These are phyloP conservation scores for Bacidia gigantensis DNA, from an alignment of 495 filamentous ascomycete species.

Conservation along the genomic window DNA sequence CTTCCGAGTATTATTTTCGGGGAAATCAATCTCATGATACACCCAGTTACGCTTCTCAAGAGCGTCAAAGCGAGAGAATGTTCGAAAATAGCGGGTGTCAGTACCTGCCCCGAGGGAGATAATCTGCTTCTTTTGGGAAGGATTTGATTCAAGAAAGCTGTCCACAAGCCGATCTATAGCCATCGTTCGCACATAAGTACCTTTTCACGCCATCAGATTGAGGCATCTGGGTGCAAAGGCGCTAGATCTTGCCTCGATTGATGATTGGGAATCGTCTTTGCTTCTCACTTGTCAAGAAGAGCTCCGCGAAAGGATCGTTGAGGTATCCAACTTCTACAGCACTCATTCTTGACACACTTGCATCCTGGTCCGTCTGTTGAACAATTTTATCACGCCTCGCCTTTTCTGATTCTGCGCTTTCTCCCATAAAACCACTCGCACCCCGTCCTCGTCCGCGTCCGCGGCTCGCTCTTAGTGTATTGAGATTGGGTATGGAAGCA, in stretches of 20 bases:
- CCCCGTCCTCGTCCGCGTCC: conserved; percentile 32
- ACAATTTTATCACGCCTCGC: conserved; percentile 46
- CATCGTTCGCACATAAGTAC: conserved; percentile 85
- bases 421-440: conserved; percentile 27
- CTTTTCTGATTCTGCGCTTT: conserved; percentile 22
- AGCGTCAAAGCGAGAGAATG: conserved; percentile 29
- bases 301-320: conserved; percentile 59
- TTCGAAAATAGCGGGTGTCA: conserved; percentile 73
- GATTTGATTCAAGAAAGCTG: conserved; percentile 45
- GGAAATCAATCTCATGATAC: conserved; percentile 93
- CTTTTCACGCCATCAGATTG: conserved; percentile 26
- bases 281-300: conserved; percentile 38
- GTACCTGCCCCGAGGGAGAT: conserved; percentile 89
- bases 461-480: conserved; percentile 39
- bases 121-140: conserved; percentile 51
- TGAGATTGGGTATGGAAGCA: conserved; percentile 62
- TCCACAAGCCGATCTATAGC: conserved; percentile 72
- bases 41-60: conserved; percentile 30
- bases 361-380: conserved; percentile 85
- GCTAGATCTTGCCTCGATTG: conserved; percentile 55
- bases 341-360: conserved; percentile 73
- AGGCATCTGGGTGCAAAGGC: background rate
- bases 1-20: conserved; percentile 54
- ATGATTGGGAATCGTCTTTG: conserved; percentile 70
- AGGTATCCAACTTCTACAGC: conserved; percentile 83